Conservation (phyloP, 2,329 filamentous ascomycete species). For the Thielaviopsis ethacetica region DNA sequence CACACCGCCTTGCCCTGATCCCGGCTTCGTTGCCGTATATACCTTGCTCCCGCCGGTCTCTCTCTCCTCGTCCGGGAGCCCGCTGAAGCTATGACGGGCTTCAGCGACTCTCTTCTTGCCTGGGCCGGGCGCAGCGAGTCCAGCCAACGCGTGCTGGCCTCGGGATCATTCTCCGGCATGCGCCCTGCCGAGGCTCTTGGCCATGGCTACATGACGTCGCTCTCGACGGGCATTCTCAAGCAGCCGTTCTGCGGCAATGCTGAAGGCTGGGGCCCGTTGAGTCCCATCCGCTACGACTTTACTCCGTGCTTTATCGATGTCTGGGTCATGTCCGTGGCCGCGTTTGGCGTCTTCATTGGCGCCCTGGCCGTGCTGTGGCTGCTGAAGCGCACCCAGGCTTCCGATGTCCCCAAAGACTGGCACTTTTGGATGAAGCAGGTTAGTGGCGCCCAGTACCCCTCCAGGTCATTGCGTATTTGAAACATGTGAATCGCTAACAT, state of each 20-base stretch:
- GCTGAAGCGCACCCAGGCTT: conserved; percentile 47
- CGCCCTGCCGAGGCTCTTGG: conserved; percentile 34
- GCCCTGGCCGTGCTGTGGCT: conserved; percentile 67
- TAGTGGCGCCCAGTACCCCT: background rate
- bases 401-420: conserved; percentile 63
- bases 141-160: conserved; percentile 33
- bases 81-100: conserved; percentile 6
- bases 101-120: conserved; percentile 9
- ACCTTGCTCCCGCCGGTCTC: background rate
- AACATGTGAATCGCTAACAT: background rate
- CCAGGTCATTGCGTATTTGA: conserved; percentile 5
- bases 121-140: conserved; percentile 13
- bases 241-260: conserved; percentile 74
- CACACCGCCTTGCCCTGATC: too few species aligned
- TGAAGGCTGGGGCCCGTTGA: conserved; percentile 93
- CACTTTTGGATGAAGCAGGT: conserved; percentile 86
- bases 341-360: conserved; percentile 65
- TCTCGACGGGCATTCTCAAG: conserved; percentile 21
- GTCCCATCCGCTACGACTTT: conserved; percentile 75
- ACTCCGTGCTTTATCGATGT: conserved; percentile 96
- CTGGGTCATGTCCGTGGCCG: conserved; percentile 63
- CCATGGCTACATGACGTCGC: conserved; percentile 36
- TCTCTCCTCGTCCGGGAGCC: conserved; percentile 3
- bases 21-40: background rate
- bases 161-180: conserved; percentile 46